Evolutionary conservation across 108 stramenopile genomes (phyloP), one percentile per base, ranked within the genome.

Genomic region (Epithemia pelagica): DNA sequence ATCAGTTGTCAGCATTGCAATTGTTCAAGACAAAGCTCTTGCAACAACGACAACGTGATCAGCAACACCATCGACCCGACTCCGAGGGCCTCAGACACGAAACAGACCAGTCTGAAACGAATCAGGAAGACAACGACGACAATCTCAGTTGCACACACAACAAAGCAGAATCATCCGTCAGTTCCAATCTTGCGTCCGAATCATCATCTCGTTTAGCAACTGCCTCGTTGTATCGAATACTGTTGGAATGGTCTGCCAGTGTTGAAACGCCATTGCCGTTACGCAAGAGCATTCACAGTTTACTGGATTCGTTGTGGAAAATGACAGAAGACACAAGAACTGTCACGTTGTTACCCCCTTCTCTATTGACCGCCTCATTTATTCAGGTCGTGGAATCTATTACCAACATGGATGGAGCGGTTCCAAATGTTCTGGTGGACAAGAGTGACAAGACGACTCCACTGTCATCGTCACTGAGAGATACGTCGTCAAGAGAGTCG

Each of bases 231-330:
- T 81, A 78, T 67, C 71, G 85, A 29, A 3, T 86, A 28, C 59
- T 82, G 25, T 58, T 86, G 62, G 85, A 86, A 62, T 78, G 82
- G 72, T 70, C 69, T 1, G 0, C 82, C 3, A 78, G 81, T 5
- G 2, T 28, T 5, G 32, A 68, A 24, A 81, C 82, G 22, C 72
- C 76, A 2, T 51, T 74, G 15, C 80, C 85, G 23, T 58, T 82
- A n/a, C 71, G 68, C 61, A 59, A 79, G 32, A 75, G 77, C 23
- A 72, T 75, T 64, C 82, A 81, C 37, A 66, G 80, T 0, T 59
- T 51, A 65, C 24, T 82, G 32, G 46, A 62, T 54, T 31, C 63
- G 70, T 0, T 74, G 24, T 23, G 27, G 53, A 0, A 33, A 59
- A 58, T 1, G 0, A 51, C 53, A 21, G 30, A 1, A 61, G 7